These are phyloP conservation scores for Sparassis latifolia DNA, from an alignment of 1,284 basidiomycete genomes.

Conservation along the genomic window DNA sequence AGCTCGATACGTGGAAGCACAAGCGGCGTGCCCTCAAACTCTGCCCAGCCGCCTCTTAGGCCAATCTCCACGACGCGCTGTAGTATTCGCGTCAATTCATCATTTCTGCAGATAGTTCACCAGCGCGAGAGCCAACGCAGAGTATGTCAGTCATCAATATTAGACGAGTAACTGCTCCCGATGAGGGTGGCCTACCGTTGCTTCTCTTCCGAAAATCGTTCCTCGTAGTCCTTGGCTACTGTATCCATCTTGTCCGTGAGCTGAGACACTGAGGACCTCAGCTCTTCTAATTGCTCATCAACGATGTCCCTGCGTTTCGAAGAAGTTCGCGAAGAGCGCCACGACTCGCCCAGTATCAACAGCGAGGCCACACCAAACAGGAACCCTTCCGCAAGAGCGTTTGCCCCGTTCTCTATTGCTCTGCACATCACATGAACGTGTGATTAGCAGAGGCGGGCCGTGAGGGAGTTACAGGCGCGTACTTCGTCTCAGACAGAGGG, in stretches of 20 bases:
- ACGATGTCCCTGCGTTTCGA: slow-evolving; percentile 71
- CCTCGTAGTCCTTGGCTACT: slow-evolving; percentile 40
- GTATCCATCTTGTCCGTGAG: slow-evolving; percentile 40
- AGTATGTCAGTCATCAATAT: no score
- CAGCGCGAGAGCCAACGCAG: neutral
- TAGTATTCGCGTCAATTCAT: slow-evolving; percentile 60
- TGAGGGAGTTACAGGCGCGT: slow-evolving; percentile 19
- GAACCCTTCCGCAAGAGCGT: slow-evolving; percentile 81
- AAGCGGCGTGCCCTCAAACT: slow-evolving; percentile 51
- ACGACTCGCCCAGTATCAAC: slow-evolving; percentile 76
- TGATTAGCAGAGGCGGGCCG: neutral
- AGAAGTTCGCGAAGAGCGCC: slow-evolving; percentile 68
- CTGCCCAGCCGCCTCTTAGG: slow-evolving; percentile 60
- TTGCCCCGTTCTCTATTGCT: slow-evolving; percentile 86
- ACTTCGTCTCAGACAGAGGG: slow-evolving; percentile 81
- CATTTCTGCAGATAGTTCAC: slow-evolving; percentile 36
- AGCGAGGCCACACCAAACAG: slow-evolving; percentile 75
- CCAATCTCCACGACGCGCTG: slow-evolving; percentile 71
- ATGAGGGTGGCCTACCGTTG: slow-evolving; percentile 30
- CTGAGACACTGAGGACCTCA: slow-evolving; percentile 41
- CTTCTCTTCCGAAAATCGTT: slow-evolving; percentile 35
- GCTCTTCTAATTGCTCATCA: slow-evolving; percentile 64
- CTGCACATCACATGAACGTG: slow-evolving; percentile 31
- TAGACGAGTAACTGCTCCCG: no score
- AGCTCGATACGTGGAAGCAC: slow-evolving; percentile 38